Evolutionary conservation across 768 basidiomycete species (phyloP), one percentile per base, ranked within the genome.

Genomic region (Mycena metata): DNA sequence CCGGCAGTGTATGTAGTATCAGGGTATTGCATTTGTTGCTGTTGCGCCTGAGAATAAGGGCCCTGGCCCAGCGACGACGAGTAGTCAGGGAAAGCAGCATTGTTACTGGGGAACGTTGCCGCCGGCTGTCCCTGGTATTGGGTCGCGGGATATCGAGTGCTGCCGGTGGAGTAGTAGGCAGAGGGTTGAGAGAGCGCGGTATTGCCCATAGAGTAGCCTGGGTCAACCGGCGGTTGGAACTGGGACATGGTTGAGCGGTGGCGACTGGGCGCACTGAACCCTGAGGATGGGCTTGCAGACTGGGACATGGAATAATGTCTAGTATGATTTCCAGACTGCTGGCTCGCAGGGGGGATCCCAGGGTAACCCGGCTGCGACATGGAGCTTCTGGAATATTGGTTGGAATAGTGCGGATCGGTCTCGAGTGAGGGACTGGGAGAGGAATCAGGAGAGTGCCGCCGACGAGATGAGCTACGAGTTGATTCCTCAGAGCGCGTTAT

Each of bases 401-500:
- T 41, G 39, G 47, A 49, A 19, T 61, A 57, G 51, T 49, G 55
- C 30, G 52, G 16, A 5, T 61, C 60, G 33, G 45, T 46, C 9
- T 69, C 63, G 17, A 16, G 5, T 19, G 63, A 19, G 16, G 63
- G 63, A 12, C 63, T 61, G 0, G 63, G 68, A n/a, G 63, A 65
- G 2, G 68, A 69, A 6, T 57, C 60, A 3, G 67, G 62, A 24
- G 49, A n/a, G n/a, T 41, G 26, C 10, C 66, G 33, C 15, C 52
- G 24, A 17, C 49, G 39, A 15, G 57, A 51, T 0, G 63, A 64
- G 21, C 63, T 58, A 11, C 67, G 63, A 21, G 64, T 61, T 16
- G 71, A 69, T 8, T 56, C 69, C 19, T 72, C 69, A n/a, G 63
- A 51, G 17, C 85, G 79, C 26, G 84, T 86, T 66, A 86, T 84